A percentile compares a stretch with the other conserved stretches of the same genome.
These are phyloP conservation scores for Hura crepitans DNA, from an alignment of 441 rosid genomes.

Conservation along the genomic window DNA sequence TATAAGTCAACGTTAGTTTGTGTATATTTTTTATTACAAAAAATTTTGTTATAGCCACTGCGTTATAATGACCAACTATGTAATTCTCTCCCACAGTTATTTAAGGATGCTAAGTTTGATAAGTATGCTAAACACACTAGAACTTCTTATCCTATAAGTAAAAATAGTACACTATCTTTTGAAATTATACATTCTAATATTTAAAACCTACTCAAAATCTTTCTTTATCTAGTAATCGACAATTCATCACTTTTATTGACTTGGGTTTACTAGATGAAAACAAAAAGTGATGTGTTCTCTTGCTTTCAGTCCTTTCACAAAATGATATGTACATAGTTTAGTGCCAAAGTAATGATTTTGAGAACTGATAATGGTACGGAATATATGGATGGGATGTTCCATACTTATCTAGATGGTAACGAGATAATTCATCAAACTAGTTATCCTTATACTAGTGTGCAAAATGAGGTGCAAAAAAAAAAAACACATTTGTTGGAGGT, in stretches of 20 bases:
- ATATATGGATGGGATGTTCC: not conserved
- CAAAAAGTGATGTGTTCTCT: conserved; percentile 7
- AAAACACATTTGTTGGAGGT: conserved; percentile 13
- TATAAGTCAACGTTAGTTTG: too few relatives aligned
- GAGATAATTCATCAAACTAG: too few relatives aligned
- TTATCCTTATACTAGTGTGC: conserved; percentile 8
- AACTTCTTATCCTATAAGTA: not conserved
- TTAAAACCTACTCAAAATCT: too few relatives aligned
- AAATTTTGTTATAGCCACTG: too few relatives aligned
- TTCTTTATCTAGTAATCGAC: not conserved
- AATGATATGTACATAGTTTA: too few relatives aligned
- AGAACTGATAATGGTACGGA: not conserved
- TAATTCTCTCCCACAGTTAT: too few relatives aligned
- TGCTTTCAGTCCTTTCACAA: too few relatives aligned
- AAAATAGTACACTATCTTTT: not conserved
- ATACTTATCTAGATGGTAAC: not conserved
- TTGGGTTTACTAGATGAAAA: not conserved
- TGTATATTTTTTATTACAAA: too few relatives aligned
- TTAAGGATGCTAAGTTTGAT: too few relatives aligned
- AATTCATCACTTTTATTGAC: conserved; percentile 7
- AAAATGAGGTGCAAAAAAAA: conserved; percentile 10
- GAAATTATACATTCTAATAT: not conserved
- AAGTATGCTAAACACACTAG: not conserved
- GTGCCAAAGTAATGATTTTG: not conserved
- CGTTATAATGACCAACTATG: too few relatives aligned